A percentile compares a stretch with the other conserved stretches of the same genome.
These are phyloP conservation scores for Yarrowia sp. DNA, from an alignment of 805 yeast species.

Conservation along the genomic window DNA sequence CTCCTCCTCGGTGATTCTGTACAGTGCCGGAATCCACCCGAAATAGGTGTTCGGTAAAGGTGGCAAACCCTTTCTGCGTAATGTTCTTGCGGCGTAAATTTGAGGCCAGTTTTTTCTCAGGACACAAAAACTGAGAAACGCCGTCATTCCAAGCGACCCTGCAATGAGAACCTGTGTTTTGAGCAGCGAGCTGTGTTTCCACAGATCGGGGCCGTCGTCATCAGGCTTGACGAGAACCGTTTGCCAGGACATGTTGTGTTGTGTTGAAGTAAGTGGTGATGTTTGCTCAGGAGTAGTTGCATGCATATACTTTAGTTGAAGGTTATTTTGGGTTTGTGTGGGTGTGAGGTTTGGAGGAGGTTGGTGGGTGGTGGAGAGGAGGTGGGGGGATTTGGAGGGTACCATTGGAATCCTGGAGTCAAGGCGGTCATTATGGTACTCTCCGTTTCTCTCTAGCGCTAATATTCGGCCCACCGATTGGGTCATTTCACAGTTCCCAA, in stretches of 20 bases:
- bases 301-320: not conserved
- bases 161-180: constrained; percentile 78
- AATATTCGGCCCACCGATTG: too few relatives aligned
- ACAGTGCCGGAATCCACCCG: constrained; percentile 77
- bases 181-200: constrained; percentile 52
- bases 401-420: too few relatives aligned
- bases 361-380: too few relatives aligned
- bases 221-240: constrained; percentile 6
- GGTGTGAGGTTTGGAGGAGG: too few relatives aligned
- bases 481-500: too few relatives aligned
- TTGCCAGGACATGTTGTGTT: constrained; percentile 4
- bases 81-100: constrained; percentile 76
- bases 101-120: constrained; percentile 74
- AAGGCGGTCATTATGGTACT: too few relatives aligned
- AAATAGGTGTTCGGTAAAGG: constrained; percentile 59
- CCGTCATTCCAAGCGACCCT: constrained; percentile 59
- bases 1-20: constrained; percentile 65
- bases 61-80: constrained; percentile 50
- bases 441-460: too few relatives aligned
- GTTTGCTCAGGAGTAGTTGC: constrained; percentile 19
- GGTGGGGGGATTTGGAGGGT: too few relatives aligned
- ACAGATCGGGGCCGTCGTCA: constrained; percentile 29
- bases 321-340: too few relatives aligned
- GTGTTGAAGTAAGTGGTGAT: not conserved
- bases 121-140: constrained; percentile 66